These are phyloP conservation scores for Pyronema omphalodes DNA, from an alignment of 495 filamentous ascomycete species.

Conservation along the genomic window DNA sequence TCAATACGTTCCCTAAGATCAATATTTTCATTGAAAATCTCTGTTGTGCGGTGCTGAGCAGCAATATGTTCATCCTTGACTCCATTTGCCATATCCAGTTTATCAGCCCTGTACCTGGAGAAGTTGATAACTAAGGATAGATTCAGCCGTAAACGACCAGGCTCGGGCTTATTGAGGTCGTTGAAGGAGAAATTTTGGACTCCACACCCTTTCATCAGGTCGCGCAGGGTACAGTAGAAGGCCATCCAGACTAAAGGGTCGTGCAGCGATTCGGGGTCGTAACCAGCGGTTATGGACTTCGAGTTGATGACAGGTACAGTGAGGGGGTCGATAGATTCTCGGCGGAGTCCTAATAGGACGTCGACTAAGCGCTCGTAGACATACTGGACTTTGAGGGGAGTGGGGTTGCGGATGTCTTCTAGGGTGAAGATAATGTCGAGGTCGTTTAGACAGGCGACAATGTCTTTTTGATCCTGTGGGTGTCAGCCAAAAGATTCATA, in stretches of 20 bases:
- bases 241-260: conserved; percentile 87
- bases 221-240: conserved; percentile 64
- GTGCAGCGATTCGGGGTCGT: conserved; percentile 55
- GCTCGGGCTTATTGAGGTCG: conserved; percentile 75
- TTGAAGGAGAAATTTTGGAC: conserved; percentile 84
- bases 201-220: conserved; percentile 67
- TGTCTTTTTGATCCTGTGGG: conserved; percentile 47
- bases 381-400: conserved; percentile 81
- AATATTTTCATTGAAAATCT: conserved; percentile 67
- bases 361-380: conserved; percentile 96
- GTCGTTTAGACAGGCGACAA: conserved; percentile 90
- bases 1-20: conserved; percentile 63
- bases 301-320: conserved; percentile 43
- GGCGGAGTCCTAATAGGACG: conserved; percentile 74
- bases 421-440: conserved; percentile 75
- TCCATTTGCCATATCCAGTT: conserved; percentile 56
- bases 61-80: too few species aligned
- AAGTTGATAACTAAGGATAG: conserved; percentile 97
- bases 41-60: conserved; percentile 69
- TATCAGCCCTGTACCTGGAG: conserved; percentile 83
- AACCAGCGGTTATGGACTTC: conserved; percentile 66
- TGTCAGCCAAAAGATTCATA: too few species aligned
- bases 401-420: conserved; percentile 85
- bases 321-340: conserved; percentile 67
- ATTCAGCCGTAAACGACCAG: conserved; percentile 70